Evolutionary conservation across 2,329 filamentous ascomycete genomes (phyloP).

Genomic region (Talaromyces islandicus): DNA sequence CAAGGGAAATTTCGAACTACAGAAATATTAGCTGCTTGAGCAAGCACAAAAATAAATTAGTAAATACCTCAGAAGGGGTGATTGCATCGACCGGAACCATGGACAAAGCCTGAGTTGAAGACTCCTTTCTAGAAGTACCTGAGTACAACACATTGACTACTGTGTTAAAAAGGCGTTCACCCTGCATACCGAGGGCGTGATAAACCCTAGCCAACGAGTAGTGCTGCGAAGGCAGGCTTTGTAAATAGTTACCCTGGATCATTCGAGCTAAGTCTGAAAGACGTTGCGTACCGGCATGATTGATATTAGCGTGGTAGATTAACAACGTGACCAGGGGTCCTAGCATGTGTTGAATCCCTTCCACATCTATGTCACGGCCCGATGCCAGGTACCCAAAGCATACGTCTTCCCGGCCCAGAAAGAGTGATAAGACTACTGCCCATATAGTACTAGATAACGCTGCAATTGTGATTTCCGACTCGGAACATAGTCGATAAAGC

Average conservation of each 20-base stretch:
- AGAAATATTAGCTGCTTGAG: not conserved
- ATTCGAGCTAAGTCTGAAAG: not conserved
- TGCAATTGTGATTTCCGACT: constrained; percentile 14
- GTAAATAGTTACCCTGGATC: not conserved
- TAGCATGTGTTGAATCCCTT: constrained; percentile 27
- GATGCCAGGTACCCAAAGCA: constrained; percentile 36
- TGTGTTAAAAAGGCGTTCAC: not conserved
- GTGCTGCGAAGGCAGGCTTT: not conserved
- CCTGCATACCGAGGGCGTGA: not conserved
- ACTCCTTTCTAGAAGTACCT: not conserved
- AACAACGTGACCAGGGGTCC: constrained; percentile 25
- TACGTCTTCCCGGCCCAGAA: constrained; percentile 31
- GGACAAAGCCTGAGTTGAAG: not conserved
- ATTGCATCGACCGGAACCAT: not conserved
- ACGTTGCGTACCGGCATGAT: not conserved
- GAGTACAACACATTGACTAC: not conserved
- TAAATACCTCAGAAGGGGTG: not conserved
- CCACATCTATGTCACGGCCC: constrained; percentile 34
- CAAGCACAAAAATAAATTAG: not conserved
- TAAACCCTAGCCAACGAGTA: not conserved
- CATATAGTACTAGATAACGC: constrained; percentile 34
- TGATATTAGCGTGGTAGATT: constrained; percentile 8
- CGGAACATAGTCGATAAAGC: not conserved
- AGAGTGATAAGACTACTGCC: constrained; percentile 30
- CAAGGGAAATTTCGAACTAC: not conserved